phyloP scores from a whole-genome alignment of 371 early-diverging fungal species.

The Apophysomyces ossiformis region DNA sequence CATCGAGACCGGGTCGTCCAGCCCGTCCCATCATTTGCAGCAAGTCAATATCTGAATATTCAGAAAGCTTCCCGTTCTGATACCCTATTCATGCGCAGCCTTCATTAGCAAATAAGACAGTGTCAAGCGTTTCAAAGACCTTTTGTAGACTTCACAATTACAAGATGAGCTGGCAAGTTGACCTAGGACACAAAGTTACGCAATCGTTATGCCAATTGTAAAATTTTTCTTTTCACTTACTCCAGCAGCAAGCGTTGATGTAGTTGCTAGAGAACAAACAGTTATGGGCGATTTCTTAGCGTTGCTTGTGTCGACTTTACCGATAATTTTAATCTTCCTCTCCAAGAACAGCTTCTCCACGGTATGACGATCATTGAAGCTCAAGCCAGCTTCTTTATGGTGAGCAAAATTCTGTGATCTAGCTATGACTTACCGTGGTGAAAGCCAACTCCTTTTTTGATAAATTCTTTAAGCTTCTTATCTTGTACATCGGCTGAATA shows the following conservation, averaged over 20 bases:
- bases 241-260: constrained; percentile 92
- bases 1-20: constrained; percentile 88
- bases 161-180: constrained; percentile 91
- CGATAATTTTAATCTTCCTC: constrained; percentile 66
- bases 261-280: constrained; percentile 57
- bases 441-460: constrained; percentile 67
- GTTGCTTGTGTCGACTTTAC: constrained; percentile 41
- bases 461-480: constrained; percentile 40
- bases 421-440: constrained; percentile 63
- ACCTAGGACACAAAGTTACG: constrained; percentile 41
- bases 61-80: constrained; percentile 55
- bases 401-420: not conserved
- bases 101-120: constrained; percentile 23
- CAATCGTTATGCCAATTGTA: not conserved
- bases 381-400: constrained; percentile 63
- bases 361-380: constrained; percentile 58
- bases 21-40: constrained; percentile 96
- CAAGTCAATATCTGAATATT: constrained; percentile 75
- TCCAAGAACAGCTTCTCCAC: constrained; percentile 72
- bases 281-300: too few relatives aligned
- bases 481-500: constrained; percentile 25
- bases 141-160: constrained; percentile 79
- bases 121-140: constrained; percentile 23
- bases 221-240: constrained; percentile 34
- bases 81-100: constrained; percentile 60